Evolutionary conservation across 139 green algal species (phyloP).

Genomic region (Zygnema circumcarinatum): DNA sequence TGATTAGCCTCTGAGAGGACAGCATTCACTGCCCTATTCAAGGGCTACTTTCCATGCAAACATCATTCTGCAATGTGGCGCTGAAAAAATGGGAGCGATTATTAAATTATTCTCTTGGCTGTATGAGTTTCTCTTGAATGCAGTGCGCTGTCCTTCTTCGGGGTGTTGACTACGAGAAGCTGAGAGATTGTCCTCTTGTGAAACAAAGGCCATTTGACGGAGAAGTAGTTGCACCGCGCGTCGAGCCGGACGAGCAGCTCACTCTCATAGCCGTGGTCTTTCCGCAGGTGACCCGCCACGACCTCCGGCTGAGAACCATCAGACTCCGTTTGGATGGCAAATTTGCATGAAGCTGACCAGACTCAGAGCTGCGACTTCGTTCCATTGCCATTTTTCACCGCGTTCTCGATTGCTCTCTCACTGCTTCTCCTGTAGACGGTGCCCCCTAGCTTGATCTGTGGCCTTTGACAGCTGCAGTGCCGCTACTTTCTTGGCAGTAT

Average conservation of each 20-base stretch:
- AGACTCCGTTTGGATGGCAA: not conserved
- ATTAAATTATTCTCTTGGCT: not conserved
- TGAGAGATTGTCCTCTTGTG: not conserved
- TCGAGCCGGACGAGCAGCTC: not conserved
- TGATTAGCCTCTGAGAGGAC: not conserved
- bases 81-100: too few relatives aligned
- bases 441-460: too few relatives aligned
- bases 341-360: not conserved
- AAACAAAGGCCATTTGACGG: not conserved
- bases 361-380: not conserved
- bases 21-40: too few relatives aligned
- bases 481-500: slow-evolving; percentile 7
- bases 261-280: slow-evolving; percentile 24
- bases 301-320: not conserved
- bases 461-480: not conserved
- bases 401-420: not conserved
- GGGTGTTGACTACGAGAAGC: slow-evolving; percentile 22
- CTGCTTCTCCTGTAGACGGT: not conserved
- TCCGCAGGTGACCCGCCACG: slow-evolving; percentile 11
- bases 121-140: not conserved
- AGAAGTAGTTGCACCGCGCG: not conserved
- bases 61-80: too few relatives aligned
- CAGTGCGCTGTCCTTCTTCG: slow-evolving; percentile 24
- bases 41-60: not conserved
- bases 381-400: not conserved